These are phyloP conservation scores for Raffaelea albimanens DNA, from an alignment of 2,329 filamentous ascomycete species.

Conservation along the genomic window DNA sequence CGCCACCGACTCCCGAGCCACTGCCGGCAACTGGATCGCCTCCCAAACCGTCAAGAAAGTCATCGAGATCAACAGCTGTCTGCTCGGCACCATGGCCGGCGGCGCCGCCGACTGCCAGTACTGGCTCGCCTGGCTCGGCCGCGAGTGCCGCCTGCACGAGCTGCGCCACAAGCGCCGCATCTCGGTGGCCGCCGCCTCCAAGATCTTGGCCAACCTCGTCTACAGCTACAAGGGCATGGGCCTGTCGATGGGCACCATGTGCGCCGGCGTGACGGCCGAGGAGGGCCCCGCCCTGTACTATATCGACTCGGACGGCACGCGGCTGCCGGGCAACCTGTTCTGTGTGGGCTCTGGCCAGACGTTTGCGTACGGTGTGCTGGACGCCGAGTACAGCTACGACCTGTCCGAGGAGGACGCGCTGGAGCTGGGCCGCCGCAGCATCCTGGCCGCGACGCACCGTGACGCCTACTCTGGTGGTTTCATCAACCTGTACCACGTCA, in stretches of 20 bases:
- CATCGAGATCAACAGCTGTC: slow-evolving; percentile 91
- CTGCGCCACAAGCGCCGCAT: slow-evolving; percentile 98
- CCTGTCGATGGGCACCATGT: slow-evolving; percentile 98
- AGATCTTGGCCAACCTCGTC: slow-evolving; percentile 96
- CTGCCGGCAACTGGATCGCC: slow-evolving; percentile 97
- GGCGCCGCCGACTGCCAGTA: slow-evolving; percentile 99
- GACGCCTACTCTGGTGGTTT: slow-evolving; percentile 98
- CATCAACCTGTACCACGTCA: slow-evolving; percentile 98
- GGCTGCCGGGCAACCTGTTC: slow-evolving; percentile 89
- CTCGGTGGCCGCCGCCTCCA: slow-evolving; percentile 91
- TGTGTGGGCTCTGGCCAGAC: slow-evolving; percentile 98
- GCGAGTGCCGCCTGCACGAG: slow-evolving; percentile 98
- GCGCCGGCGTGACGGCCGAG: slow-evolving; percentile 87
- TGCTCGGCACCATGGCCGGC: slow-evolving; percentile 96
- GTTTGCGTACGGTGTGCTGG: slow-evolving; percentile 95
- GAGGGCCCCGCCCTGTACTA: slow-evolving; percentile 98
- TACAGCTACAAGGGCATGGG: slow-evolving; percentile 99
- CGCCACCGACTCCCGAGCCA: slow-evolving; percentile 93
- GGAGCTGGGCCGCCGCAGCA: slow-evolving; percentile 83
- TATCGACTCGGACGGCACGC: slow-evolving; percentile 93
- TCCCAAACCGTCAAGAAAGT: slow-evolving; percentile 99
- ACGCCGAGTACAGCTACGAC: slow-evolving; percentile 91
- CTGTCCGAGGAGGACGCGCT: slow-evolving; percentile 79
- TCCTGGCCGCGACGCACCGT: slow-evolving; percentile 89
- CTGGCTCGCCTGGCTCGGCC: slow-evolving; percentile 97